Percentiles rank a stretch among this genome's conserved stretches.
Evolutionary conservation across 306 rosid species (phyloP).

Genomic region (Corylus heterophylla): DNA sequence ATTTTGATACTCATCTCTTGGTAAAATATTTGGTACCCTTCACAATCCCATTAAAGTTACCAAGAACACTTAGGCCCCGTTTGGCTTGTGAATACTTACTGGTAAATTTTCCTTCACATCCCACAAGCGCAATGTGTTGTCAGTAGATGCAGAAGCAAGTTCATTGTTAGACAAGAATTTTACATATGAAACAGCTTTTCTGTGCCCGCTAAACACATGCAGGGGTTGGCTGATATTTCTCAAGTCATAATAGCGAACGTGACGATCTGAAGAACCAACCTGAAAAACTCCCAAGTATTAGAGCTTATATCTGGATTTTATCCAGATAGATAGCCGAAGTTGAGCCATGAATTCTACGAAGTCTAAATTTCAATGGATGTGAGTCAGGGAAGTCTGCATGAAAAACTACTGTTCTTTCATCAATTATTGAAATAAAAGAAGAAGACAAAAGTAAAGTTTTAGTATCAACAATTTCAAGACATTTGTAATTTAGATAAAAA

Average conservation of each 20-base stretch:
- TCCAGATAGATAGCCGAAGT: neutral
- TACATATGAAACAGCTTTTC: constrained; percentile 88
- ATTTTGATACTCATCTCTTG: too few species aligned
- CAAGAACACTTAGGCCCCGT: neutral
- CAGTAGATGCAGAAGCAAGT: constrained; percentile 96
- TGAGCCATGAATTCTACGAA: neutral
- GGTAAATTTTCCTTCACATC: constrained; percentile 80
- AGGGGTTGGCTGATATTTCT: constrained; percentile 82
- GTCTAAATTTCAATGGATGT: neutral
- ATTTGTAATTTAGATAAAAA: neutral
- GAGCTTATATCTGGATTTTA: neutral
- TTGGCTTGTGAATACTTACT: constrained; percentile 43
- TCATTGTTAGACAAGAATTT: constrained; percentile 85
- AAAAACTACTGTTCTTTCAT: neutral
- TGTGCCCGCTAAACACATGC: constrained; percentile 86
- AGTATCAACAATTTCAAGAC: neutral
- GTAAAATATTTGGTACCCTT: too few species aligned
- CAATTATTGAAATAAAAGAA: neutral
- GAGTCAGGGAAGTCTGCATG: neutral
- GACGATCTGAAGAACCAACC: constrained; percentile 98
- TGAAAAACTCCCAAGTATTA: constrained; percentile 28
- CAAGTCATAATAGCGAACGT: constrained; percentile 89
- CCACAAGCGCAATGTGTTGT: constrained; percentile 89
- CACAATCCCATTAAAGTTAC: neutral
- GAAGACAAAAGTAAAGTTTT: neutral